Conservation (phyloP, 2,329 filamentous ascomycete genomes). For the Phaeoacremonium minimum region DNA sequence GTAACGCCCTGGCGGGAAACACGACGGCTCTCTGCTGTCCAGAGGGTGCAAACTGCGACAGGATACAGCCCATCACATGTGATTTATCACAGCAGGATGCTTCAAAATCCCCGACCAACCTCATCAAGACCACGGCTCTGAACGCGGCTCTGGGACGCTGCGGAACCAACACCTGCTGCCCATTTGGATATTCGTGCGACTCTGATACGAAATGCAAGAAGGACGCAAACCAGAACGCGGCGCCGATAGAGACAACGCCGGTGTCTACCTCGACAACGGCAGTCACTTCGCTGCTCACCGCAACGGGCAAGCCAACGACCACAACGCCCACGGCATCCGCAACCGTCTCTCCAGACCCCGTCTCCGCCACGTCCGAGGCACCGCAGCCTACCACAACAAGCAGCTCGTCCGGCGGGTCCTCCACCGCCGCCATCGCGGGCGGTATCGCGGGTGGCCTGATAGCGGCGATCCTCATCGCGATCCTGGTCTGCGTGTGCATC, state of each 20-base stretch:
- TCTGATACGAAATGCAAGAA: constrained; percentile 43
- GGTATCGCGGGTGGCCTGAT: constrained; percentile 40
- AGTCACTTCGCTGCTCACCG: no score
- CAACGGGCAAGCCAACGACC: constrained; percentile 14
- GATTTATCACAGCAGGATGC: constrained; percentile 59
- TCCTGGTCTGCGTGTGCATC: constrained; percentile 33
- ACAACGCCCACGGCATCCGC: constrained; percentile 15
- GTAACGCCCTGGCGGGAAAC: constrained; percentile 56
- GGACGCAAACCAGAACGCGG: constrained; percentile 43
- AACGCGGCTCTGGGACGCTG: constrained; percentile 52
- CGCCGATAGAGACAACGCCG: constrained; percentile 13
- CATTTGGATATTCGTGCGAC: constrained; percentile 66
- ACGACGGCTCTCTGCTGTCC: constrained; percentile 72
- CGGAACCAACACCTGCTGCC: constrained; percentile 58
- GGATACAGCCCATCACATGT: constrained; percentile 62
- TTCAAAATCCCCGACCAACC: constrained; percentile 47
- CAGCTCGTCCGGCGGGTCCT: constrained; percentile 6
- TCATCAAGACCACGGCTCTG: constrained; percentile 64
- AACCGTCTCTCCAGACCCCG: constrained; percentile 11
- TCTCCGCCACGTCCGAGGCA: constrained; percentile 13
- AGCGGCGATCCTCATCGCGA: constrained; percentile 30
- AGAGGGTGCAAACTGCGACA: constrained; percentile 47
- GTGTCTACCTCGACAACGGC: constrained; percentile 15
- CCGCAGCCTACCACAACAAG: constrained; percentile 15
- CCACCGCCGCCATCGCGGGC: constrained; percentile 36